These are phyloP conservation scores for sweet orange (Citrus sinensis) DNA, from an alignment of 345 rosid genomes.

Conservation along the genomic window DVS_A1.0 CM039162.1:29197501-29198000, in stretches of 20 bases:
- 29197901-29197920: neutral
- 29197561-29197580: neutral
- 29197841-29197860: neutral
- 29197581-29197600: neutral
- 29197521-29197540: neutral
- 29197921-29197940: neutral
- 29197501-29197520: neutral
- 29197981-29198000: neutral
- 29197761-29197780: neutral
- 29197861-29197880: neutral
- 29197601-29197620: neutral
- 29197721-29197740: neutral
- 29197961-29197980: neutral
- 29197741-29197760: neutral
- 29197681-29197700: neutral
- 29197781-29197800: neutral
- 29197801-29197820: neutral
- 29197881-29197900: neutral
- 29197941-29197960: neutral
- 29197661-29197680: neutral
- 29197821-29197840: neutral
- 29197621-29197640: neutral
- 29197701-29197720: neutral
- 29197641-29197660: neutral
- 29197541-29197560: neutral